A percentile compares a stretch with the other conserved stretches of the same genome.
These are phyloP conservation scores for Choiromyces venosus DNA, from an alignment of 495 filamentous ascomycete species.

Conservation along the genomic window DNA sequence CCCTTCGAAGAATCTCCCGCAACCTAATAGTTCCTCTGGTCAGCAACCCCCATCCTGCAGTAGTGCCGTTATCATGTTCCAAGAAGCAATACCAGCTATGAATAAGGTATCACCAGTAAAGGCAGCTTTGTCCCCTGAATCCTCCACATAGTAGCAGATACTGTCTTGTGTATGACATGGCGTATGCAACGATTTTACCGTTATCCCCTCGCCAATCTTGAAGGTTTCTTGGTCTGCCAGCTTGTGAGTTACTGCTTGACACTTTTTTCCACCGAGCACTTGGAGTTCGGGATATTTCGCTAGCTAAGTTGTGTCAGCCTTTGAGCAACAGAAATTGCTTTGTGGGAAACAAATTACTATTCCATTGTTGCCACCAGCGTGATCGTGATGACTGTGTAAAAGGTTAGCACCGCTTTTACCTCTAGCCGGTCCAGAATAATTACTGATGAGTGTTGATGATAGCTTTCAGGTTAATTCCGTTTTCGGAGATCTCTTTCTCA, in stretches of 20 bases:
- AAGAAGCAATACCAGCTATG: conserved; percentile 62
- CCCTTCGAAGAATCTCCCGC: conserved; percentile 96
- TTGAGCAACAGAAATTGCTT: conserved; percentile 22
- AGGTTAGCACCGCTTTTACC: background rate
- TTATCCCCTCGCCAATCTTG: conserved; percentile 73
- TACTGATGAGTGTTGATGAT: conserved; percentile 98
- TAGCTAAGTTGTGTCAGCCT: conserved; percentile 50
- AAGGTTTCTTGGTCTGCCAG: conserved; percentile 71
- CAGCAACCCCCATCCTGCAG: background rate
- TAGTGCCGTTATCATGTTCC: background rate
- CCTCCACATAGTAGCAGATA: conserved; percentile 86
- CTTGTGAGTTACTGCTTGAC: conserved; percentile 67
- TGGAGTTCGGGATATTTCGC: conserved; percentile 60
- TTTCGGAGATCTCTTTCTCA: conserved; percentile 61
- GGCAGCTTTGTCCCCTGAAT: conserved; percentile 71
- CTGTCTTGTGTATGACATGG: conserved; percentile 98
- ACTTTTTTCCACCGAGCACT: conserved; percentile 84
- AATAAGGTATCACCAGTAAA: conserved; percentile 97
- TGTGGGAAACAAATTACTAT: conserved; percentile 15
- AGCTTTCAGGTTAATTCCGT: conserved; percentile 72
- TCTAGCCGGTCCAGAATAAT: conserved; percentile 36
- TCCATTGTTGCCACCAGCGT: conserved; percentile 77
- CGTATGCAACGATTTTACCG: conserved; percentile 83
- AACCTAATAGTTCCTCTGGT: conserved; percentile 52
- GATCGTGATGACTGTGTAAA: conserved; percentile 73